phyloP scores from a whole-genome alignment of 2,329 filamentous ascomycete species.

The Sporothrix schenckii region DNA sequence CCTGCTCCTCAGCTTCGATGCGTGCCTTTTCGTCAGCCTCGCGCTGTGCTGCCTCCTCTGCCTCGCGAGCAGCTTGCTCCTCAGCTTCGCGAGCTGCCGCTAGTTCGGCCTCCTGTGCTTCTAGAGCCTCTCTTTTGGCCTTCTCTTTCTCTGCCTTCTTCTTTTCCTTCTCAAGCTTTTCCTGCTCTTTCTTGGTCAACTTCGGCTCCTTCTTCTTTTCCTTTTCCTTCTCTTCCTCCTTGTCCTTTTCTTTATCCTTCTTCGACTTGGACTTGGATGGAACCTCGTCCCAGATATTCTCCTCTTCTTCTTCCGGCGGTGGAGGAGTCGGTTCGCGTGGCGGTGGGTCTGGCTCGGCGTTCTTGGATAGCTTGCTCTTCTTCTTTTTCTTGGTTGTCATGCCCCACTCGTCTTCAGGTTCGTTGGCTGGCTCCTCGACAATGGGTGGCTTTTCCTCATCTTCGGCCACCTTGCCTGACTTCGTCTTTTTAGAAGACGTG shows the following conservation, averaged over 20 bases:
- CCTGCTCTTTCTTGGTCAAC: slow-evolving; percentile 55
- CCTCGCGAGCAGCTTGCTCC: slow-evolving; percentile 45
- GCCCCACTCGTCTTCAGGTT: slow-evolving; percentile 44
- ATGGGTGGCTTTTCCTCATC: slow-evolving; percentile 47
- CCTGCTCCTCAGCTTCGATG: slow-evolving; percentile 38
- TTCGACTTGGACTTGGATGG: slow-evolving; percentile 48
- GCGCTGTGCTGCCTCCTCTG: slow-evolving; percentile 46
- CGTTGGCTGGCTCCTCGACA: slow-evolving; percentile 44
- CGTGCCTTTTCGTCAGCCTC: slow-evolving; percentile 46
- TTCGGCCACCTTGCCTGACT: slow-evolving; percentile 44
- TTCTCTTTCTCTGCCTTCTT: slow-evolving; percentile 49
- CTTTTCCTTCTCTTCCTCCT: slow-evolving; percentile 39
- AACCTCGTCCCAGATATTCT: slow-evolving; percentile 44
- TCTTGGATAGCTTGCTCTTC: slow-evolving; percentile 43
- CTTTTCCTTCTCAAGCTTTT: slow-evolving; percentile 53
- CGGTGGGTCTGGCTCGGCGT: slow-evolving; percentile 48
- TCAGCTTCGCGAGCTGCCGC: slow-evolving; percentile 37
- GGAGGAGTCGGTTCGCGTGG: slow-evolving; percentile 53
- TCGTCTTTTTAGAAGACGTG: slow-evolving; percentile 41
- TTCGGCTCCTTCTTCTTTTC: slow-evolving; percentile 49
- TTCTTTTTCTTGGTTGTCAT: slow-evolving; percentile 41
- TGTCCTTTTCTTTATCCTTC: slow-evolving; percentile 48
- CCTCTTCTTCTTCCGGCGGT: slow-evolving; percentile 50
- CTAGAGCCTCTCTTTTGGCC: slow-evolving; percentile 47
- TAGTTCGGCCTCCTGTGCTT: slow-evolving; percentile 41